Evolutionary conservation across 1,284 basidiomycete genomes (phyloP), one percentile per base, ranked within the genome.

Genomic region (Sporisorium exsertum): DNA sequence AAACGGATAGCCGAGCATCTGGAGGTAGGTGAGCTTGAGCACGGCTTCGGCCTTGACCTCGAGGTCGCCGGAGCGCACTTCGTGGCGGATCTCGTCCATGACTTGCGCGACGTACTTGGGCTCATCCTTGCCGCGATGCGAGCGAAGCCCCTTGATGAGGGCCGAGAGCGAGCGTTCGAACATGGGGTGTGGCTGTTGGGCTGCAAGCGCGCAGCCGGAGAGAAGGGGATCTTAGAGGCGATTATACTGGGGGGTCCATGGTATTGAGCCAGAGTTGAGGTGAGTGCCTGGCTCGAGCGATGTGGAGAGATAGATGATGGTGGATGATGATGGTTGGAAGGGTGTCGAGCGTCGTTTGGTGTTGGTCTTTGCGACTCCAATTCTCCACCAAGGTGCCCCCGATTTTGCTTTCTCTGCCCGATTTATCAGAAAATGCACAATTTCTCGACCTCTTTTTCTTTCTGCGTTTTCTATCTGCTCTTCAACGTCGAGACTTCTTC

Each of bases 21-120:
- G 93, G 75, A 96, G 91, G 87, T 98, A 99, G 82, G 94, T 94
- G 74, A 98, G 91, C 87, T 99, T 99, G 84, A 99, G 89, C 45
- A 98, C 91, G 0, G 95, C 97, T 33, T 90, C 94, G 0, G 94
- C 94, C 87, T 99, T 99, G 78, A 99, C 89, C 77, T 94, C 93
- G 93, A 98, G 96, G 84, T 99, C 97, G 82, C 94, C 94, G 81
- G 90, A 91, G 87, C 91, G 92, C 81, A 98, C 91, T 88, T 99
- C 97, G 64, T 90, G 89, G 68, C 94, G 88, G 80, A 98, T 97
- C 88, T 99, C 90, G 32, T 86, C 85, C 78, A 89, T 87, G 58
- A 82, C 86, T 15, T 86, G 79, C 33, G 89, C 85, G 70, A 90
- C 86, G 35, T 79, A 78, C 50, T 77, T 78, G 65, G 86, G 84